phyloP scores from a whole-genome alignment of 768 basidiomycete species.

The Tylopilus intermedius region DNA sequence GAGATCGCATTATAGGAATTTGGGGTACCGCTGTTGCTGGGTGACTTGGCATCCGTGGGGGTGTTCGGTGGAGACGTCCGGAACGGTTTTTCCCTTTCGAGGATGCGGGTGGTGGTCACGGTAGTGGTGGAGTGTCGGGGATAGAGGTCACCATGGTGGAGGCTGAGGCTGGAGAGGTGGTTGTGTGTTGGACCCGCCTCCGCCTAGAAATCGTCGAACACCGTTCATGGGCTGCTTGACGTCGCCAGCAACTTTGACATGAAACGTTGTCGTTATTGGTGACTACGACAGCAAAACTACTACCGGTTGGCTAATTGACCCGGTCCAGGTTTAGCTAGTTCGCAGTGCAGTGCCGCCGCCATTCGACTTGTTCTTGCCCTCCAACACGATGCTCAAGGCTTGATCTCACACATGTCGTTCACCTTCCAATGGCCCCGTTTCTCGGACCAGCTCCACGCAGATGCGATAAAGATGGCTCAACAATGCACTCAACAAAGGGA shows the following conservation, averaged over 20 bases:
- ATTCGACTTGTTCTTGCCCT: slow-evolving; percentile 11
- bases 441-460: slow-evolving; percentile 92
- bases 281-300: background rate
- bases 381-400: slow-evolving; percentile 19
- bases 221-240: slow-evolving; percentile 52
- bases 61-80: slow-evolving; percentile 39
- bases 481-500: slow-evolving; percentile 93
- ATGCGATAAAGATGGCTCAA: slow-evolving; percentile 96
- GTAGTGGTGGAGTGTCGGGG: slow-evolving; percentile 18
- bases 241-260: slow-evolving; percentile 18
- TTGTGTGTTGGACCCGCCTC: slow-evolving; percentile 36
- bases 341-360: background rate
- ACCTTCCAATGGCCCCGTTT: slow-evolving; percentile 96
- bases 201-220: slow-evolving; percentile 59
- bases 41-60: slow-evolving; percentile 22
- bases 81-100: slow-evolving; percentile 32
- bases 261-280: slow-evolving; percentile 13
- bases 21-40: slow-evolving; percentile 14
- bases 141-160: slow-evolving; percentile 3
- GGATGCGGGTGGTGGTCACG: slow-evolving; percentile 21
- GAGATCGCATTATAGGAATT: slow-evolving; percentile 70
- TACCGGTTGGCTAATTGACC: slow-evolving; percentile 2
- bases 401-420: slow-evolving; percentile 58
- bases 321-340: background rate
- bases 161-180: slow-evolving; percentile 16